Evolutionary conservation across 352 stramenopile species (phyloP).

Genomic region (Pythium aristosporum): DNA sequence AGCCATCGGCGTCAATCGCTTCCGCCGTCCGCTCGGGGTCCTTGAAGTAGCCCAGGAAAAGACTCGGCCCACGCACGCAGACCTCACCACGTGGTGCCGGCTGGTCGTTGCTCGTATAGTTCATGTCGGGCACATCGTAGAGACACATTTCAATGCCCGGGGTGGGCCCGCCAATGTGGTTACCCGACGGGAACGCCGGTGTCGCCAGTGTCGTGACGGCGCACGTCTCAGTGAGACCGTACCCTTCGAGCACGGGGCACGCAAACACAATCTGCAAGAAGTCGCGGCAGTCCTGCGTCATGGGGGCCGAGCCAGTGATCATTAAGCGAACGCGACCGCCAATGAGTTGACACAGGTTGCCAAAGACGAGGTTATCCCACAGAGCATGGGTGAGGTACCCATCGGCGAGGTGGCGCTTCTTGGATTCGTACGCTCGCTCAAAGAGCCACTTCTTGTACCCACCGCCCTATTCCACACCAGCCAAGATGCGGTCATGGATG

Average conservation of each 20-base stretch:
- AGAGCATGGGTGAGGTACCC: conserved; percentile 57
- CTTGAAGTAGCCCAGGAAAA: conserved; percentile 95
- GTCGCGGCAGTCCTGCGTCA: conserved; percentile 90
- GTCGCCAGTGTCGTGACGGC: conserved; percentile 39
- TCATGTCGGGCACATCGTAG: conserved; percentile 95
- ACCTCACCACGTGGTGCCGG: conserved; percentile 76
- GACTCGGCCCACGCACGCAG: conserved; percentile 77
- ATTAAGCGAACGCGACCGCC: conserved; percentile 90
- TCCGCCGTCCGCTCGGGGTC: conserved; percentile 90
- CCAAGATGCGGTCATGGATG: conserved; percentile 77
- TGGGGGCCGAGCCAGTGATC: conserved; percentile 91
- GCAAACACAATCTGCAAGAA: conserved; percentile 94
- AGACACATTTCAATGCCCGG: conserved; percentile 90
- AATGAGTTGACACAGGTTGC: conserved; percentile 90
- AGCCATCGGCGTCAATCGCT: conserved; percentile 90
- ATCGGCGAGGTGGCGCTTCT: conserved; percentile 33
- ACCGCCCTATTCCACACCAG: conserved; percentile 26
- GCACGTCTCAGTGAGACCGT: conserved; percentile 92
- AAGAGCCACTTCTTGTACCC: conserved; percentile 36
- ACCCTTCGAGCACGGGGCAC: conserved; percentile 91
- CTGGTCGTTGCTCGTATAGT: conserved; percentile 78
- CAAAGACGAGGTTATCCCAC: conserved; percentile 95
- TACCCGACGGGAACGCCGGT: conserved; percentile 37
- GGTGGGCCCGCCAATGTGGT: conserved; percentile 91
- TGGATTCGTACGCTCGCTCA: conserved; percentile 38